phyloP scores from a whole-genome alignment of 2,329 filamentous ascomycete genomes.

The Achaetomium macrosporum region DNA sequence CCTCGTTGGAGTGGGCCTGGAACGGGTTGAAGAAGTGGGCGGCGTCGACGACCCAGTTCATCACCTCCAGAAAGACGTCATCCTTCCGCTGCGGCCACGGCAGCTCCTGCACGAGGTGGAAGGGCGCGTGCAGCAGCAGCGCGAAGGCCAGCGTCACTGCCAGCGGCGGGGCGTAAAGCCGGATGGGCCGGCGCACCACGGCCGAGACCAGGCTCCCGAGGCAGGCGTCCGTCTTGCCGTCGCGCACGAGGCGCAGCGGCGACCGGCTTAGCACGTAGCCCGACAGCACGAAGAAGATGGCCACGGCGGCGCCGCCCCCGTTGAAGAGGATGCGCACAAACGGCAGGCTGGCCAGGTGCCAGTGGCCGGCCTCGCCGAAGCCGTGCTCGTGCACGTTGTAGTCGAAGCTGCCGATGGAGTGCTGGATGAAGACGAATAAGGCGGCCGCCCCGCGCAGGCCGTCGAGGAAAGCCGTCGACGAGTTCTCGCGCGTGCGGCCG shows the following conservation, averaged over 20 bases:
- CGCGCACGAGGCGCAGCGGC: constrained; percentile 39
- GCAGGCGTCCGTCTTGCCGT: constrained; percentile 33
- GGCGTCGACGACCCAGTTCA: background rate
- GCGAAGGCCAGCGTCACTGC: background rate
- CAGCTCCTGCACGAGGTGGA: background rate
- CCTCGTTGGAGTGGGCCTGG: background rate
- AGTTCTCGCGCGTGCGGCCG: background rate
- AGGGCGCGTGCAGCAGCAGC: background rate
- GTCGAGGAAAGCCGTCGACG: background rate
- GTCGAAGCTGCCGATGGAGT: background rate
- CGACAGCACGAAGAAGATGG: constrained; percentile 50
- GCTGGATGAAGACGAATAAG: background rate
- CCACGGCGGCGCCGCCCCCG: constrained; percentile 35
- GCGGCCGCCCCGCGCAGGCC: background rate
- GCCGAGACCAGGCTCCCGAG: constrained; percentile 38
- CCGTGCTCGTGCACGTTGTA: background rate
- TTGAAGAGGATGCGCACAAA: constrained; percentile 1
- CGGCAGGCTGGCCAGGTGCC: background rate
- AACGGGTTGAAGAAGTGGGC: constrained; percentile 2
- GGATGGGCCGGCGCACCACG: constrained; percentile 39
- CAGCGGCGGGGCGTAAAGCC: constrained; percentile 34
- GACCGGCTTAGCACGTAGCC: constrained; percentile 48
- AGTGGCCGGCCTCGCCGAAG: background rate
- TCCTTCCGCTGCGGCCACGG: background rate
- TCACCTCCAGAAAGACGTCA: background rate